Evolutionary conservation across 192 early-diverging fungal species (phyloP), one percentile per base, ranked within the genome.

Genomic region (Coemansia umbellata): DNA sequence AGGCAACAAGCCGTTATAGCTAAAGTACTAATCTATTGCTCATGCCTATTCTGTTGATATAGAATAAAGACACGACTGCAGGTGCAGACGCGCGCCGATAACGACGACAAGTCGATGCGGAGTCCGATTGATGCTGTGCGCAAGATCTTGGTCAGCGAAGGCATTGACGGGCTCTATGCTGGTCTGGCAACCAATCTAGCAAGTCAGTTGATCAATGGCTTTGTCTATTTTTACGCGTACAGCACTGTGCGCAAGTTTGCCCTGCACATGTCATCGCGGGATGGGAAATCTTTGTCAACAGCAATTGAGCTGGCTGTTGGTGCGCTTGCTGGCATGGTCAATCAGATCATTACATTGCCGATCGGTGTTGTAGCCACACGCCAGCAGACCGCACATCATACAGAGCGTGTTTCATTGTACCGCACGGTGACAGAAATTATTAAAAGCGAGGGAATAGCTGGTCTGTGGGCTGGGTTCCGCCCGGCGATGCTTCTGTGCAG

Each of bases 321-420:
- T 2, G 95, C 93, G 2, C 55, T 87, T 5, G 93, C 97, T 2
- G 97, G 94, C 26, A 90, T 91, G 28, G 50, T 93, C 33, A 86
- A 88, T 50, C 92, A 93, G 60, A 55, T 94, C 33, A 83, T 92
- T 30, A 97, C 95, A 1, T 83, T 93, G 60, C 97, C 97, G 9
- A 88, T 97, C 22, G 85, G 91, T 6, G 97, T 99, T 0, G 80
- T 97, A 26, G 93, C 93, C 7, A 99, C 97, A 6, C 81, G 92
- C 28, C 95, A 96, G 62, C 95, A 98, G 69, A 96, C 95, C 0
- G 71, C 85, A 6, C 69, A 83, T 28, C 22, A 63, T 13, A 54
- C 67, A 10, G 89, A 95, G 60, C 81, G 88, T 30, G 60, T 76
- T 57, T 58, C 79, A 26, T 82, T 93, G 37, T 19, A 80, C 17